Percentiles rank a stretch among this genome's conserved stretches.
These are phyloP conservation scores for Aspergillus coremiiformis DNA, from an alignment of 495 filamentous ascomycete genomes.

Conservation along the genomic window DNA sequence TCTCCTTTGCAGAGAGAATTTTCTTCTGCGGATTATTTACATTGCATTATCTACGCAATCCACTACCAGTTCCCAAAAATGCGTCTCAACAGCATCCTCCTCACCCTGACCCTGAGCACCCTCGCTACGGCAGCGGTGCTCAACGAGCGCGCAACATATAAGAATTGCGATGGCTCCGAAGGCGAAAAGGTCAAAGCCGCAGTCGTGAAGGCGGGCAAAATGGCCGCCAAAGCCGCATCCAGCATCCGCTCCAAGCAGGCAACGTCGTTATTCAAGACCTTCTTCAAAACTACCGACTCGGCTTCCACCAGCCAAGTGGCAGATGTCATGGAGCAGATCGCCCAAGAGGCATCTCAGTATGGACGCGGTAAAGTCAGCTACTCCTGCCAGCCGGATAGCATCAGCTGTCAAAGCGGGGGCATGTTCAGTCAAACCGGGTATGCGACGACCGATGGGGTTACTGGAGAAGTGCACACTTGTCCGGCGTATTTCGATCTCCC, in stretches of 20 bases:
- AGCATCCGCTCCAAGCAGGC: background rate
- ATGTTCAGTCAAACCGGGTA: constrained; percentile 2
- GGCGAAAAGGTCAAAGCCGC: background rate
- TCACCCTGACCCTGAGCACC: background rate
- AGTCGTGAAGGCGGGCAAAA: background rate
- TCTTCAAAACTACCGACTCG: constrained; percentile 6
- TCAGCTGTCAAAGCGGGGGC: background rate
- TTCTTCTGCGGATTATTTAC: too few relatives aligned
- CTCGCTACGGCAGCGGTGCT: background rate
- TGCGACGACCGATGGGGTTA: constrained; percentile 1
- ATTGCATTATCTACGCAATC: too few relatives aligned
- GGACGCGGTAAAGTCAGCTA: constrained; percentile 2
- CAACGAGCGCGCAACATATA: background rate
- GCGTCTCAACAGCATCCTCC: background rate
- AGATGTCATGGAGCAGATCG: constrained; percentile 1
- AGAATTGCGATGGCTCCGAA: background rate
- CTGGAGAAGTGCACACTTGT: background rate
- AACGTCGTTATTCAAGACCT: constrained; percentile 1
- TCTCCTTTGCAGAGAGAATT: too few relatives aligned
- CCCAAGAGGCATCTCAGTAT: background rate
- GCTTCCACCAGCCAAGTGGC: background rate
- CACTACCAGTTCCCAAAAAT: too few relatives aligned
- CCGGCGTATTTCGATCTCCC: constrained; percentile 3
- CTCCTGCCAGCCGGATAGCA: constrained; percentile 1
- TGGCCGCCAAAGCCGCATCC: constrained; percentile 4